Evolutionary conservation across 768 basidiomycete species (phyloP), one percentile per base, ranked within the genome.

Genomic region (Hygrophorus pudorinus): DNA sequence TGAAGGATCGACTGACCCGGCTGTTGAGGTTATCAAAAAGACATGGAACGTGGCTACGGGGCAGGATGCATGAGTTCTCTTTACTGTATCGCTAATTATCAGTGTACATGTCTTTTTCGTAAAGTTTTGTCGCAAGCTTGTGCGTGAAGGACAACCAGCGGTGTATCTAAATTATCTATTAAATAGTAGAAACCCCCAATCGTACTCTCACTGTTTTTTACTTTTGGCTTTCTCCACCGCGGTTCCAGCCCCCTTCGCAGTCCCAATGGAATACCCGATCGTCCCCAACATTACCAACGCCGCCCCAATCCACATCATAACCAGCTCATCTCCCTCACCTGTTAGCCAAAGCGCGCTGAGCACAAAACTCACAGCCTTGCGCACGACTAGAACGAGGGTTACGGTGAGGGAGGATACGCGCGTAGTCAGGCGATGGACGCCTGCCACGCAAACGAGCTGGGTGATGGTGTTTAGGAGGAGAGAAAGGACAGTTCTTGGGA

Each of bases 391-490:
- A 18, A 88, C 71, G 44, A 90, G 79, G 3, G 83, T 86, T 13
- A 91, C 87, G 0, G 76, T 83, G 32, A 91, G 68, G 8, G 82
- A 72, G 40, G 75, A 77, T 5, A 88, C 82, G 37, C 78, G 74
- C 0, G 81, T 79, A 0, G 89, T 89, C 48, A 97, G 72, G 38
- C 87, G 71, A 59, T 96, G 80, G 35, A 94, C 92, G 27, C 92
- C 92, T 0, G 86, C 68, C 12, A 85, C 80, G 62, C 92, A 97
- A 6, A 93, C 48, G 3, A 91, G 70, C 57, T 92, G 89, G 0
- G 91, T 93, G 31, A 81, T 45, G 7, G 91, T 82, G 63, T 93
- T 94, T 28, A 86, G 60, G 12, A 73, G 54, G 32, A 97, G 72
- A 4, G 81, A 74, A 11, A 80, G 43, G 53, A 79, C 71, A 29